Conservation (phyloP, 441 rosid species). For the Pelargonium australe region DNA sequence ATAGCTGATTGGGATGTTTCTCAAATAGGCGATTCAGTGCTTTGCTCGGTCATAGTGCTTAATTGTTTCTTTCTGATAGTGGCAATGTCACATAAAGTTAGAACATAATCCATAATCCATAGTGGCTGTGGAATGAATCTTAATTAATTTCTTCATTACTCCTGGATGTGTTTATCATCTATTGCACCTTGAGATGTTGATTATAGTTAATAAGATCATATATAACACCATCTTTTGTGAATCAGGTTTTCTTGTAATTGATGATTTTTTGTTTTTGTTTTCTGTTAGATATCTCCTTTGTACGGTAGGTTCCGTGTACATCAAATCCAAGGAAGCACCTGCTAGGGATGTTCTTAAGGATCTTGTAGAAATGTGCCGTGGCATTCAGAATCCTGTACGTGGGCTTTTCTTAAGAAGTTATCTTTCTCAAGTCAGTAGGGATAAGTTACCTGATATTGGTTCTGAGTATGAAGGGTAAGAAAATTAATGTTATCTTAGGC, state of each 20-base stretch:
- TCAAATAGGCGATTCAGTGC: neutral
- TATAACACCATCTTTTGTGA: neutral
- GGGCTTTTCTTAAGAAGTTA: conserved; percentile 81
- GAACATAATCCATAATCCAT: neutral
- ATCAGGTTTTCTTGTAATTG: neutral
- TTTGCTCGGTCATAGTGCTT: neutral
- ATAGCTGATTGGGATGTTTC: neutral
- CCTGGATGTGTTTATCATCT: neutral
- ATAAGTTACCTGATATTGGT: conserved; percentile 71
- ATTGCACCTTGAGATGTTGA: neutral
- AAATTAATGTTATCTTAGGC: conserved; percentile 8
- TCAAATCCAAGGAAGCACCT: conserved; percentile 78
- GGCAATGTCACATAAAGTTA: neutral
- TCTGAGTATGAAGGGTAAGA: conserved; percentile 81
- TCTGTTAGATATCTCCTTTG: conserved; percentile 60
- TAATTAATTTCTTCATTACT: neutral
- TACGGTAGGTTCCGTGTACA: conserved; percentile 73
- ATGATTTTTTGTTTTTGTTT: conserved; percentile 9
- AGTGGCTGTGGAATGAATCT: neutral
- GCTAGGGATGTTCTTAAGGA: conserved; percentile 76
- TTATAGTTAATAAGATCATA: neutral
- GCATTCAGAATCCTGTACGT: conserved; percentile 74
- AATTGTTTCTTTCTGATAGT: neutral
- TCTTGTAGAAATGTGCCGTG: conserved; percentile 84
- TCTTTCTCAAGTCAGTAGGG: conserved; percentile 71